Percentiles rank a stretch among this genome's conserved stretches.
Conservation (phyloP, 768 basidiomycete genomes). For the Royoungia palumana region DNA sequence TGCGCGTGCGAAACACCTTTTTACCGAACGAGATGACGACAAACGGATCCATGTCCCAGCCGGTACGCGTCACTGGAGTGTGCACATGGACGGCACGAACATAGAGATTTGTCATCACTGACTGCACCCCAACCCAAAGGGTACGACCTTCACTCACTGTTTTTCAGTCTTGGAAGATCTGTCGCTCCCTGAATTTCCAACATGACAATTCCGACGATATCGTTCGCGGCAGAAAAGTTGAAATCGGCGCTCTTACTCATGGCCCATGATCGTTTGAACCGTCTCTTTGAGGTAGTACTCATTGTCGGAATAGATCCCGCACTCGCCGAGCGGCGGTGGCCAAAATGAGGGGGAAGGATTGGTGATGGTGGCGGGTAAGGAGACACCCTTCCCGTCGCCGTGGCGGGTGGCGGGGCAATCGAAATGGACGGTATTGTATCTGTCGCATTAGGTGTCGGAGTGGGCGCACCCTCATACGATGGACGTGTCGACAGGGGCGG, state of each 20-base stretch:
- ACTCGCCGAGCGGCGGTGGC: constrained; percentile 32
- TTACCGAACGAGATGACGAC: constrained; percentile 95
- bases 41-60: constrained; percentile 98
- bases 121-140: neutral
- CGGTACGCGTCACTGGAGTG: constrained; percentile 69
- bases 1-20: constrained; percentile 92
- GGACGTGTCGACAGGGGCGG: constrained; percentile 30
- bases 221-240: constrained; percentile 68
- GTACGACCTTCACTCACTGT: constrained; percentile 54
- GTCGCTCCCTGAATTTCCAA: constrained; percentile 82
- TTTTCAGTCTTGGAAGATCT: constrained; percentile 82
- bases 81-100: neutral
- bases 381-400: constrained; percentile 7
- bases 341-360: constrained; percentile 13
- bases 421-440: constrained; percentile 13
- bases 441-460: neutral
- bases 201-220: constrained; percentile 93
- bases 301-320: constrained; percentile 27
- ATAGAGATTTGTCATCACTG: neutral
- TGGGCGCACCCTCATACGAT: constrained; percentile 25
- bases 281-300: constrained; percentile 27
- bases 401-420: constrained; percentile 12
- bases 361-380: constrained; percentile 22
- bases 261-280: constrained; percentile 40
- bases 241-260: constrained; percentile 40